phyloP scores from a whole-genome alignment of 1,284 basidiomycete species.

The Boletus chippewaensis region DNA sequence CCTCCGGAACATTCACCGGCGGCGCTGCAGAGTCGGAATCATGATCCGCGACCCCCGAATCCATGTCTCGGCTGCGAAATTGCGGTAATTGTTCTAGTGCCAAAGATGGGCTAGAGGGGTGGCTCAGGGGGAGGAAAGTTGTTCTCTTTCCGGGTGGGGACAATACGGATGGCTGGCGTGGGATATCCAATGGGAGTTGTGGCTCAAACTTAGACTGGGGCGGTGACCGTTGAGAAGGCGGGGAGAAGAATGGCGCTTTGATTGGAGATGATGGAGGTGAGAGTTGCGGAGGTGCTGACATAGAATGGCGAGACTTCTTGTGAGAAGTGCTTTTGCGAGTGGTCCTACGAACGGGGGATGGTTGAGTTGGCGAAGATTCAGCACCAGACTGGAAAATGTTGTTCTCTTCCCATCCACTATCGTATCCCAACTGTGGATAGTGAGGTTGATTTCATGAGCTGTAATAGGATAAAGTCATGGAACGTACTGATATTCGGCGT shows the following conservation, averaged over 20 bases:
- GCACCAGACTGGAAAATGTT: conserved; percentile 79
- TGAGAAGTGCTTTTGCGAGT: conserved; percentile 43
- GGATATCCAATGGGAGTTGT: conserved; percentile 39
- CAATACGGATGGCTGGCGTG: conserved; percentile 19
- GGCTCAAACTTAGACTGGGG: conserved; percentile 55
- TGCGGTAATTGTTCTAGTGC: conserved; percentile 10
- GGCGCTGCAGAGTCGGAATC: conserved; percentile 20
- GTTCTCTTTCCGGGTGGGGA: conserved; percentile 14
- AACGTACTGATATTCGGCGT: conserved; percentile 46
- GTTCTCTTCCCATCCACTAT: conserved; percentile 81
- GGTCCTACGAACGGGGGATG: conserved; percentile 49
- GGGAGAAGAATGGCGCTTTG: conserved; percentile 17
- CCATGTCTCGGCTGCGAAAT: conserved; percentile 6
- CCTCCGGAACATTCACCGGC: conserved; percentile 19
- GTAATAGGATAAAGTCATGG: not conserved
- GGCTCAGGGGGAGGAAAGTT: conserved; percentile 16
- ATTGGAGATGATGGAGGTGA: conserved; percentile 38
- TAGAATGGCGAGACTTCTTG: conserved; percentile 57
- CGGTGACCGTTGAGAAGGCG: conserved; percentile 23
- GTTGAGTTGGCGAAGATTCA: conserved; percentile 64
- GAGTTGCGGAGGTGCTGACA: conserved; percentile 64
- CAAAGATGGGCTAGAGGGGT: conserved; percentile 11
- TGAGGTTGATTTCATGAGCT: not conserved
- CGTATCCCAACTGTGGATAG: conserved; percentile 37
- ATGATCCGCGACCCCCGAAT: conserved; percentile 12